phyloP scores from a whole-genome alignment of 768 basidiomycete species.

The Tulasnella sp. region DNA sequence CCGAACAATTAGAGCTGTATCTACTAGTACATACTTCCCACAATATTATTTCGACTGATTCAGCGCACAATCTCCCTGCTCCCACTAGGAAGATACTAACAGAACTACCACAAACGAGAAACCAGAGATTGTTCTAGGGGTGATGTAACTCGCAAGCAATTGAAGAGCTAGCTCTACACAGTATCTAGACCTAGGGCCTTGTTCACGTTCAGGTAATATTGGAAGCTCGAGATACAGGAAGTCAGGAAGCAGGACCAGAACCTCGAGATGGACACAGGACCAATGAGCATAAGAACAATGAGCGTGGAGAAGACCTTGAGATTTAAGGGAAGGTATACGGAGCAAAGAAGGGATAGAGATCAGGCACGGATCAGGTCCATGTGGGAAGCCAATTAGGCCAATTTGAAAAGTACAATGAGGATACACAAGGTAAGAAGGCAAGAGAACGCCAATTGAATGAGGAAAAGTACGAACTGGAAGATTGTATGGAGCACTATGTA shows the following conservation, averaged over 20 bases:
- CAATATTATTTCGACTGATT: neutral
- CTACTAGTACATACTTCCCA: neutral
- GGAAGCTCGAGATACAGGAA: no score
- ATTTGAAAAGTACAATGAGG: neutral
- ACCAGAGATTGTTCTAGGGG: neutral
- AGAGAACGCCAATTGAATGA: neutral
- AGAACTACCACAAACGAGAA: neutral
- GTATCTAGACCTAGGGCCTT: no score
- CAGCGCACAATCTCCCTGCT: neutral
- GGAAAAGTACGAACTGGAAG: neutral
- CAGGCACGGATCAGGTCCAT: no score
- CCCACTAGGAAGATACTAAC: neutral
- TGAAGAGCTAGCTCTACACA: no score
- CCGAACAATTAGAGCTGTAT: neutral
- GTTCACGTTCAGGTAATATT: no score
- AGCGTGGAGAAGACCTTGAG: no score
- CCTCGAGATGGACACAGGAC: no score
- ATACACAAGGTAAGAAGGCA: neutral
- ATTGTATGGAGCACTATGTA: neutral
- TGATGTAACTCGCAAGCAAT: no score
- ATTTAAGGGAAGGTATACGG: no score
- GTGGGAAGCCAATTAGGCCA: neutral
- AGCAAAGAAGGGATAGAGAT: no score
- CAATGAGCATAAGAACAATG: no score
- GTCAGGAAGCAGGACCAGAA: no score